A percentile compares a stretch with the other conserved stretches of the same genome.
These are phyloP conservation scores for Nannizziopsis barbatae DNA, from an alignment of 2,329 filamentous ascomycete genomes.

Conservation along the genomic window DNA sequence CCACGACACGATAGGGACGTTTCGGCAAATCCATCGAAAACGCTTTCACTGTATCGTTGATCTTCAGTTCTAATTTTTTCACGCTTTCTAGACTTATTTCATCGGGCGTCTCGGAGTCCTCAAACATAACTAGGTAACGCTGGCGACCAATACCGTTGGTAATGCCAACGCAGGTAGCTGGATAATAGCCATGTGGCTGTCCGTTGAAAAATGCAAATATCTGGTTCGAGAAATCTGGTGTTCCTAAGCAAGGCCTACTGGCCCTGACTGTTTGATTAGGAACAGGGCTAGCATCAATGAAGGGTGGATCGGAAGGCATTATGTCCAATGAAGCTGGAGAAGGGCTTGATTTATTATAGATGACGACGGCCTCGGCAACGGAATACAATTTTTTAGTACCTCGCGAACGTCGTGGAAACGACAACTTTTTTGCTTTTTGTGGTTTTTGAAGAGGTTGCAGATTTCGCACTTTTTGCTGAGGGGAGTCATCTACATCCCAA, in stretches of 20 bases:
- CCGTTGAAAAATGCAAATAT: slow-evolving; percentile 50
- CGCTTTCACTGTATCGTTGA: slow-evolving; percentile 39
- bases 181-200: slow-evolving; percentile 46
- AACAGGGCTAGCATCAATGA: background rate
- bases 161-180: slow-evolving; percentile 46
- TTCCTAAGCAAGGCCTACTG: background rate
- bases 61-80: slow-evolving; percentile 35
- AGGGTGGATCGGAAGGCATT: slow-evolving; percentile 6
- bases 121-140: slow-evolving; percentile 38
- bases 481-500: slow-evolving; percentile 30
- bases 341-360: slow-evolving; percentile 11
- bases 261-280: background rate
- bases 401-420: background rate
- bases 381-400: background rate
- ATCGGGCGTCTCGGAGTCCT: slow-evolving; percentile 31
- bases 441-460: background rate
- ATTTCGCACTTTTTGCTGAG: slow-evolving; percentile 18
- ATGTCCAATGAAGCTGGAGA: slow-evolving; percentile 8
- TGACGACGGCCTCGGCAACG: slow-evolving; percentile 10
- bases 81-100: slow-evolving; percentile 32
- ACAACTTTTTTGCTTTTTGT: background rate
- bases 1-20: slow-evolving; percentile 34
- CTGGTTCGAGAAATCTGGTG: slow-evolving; percentile 37
- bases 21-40: slow-evolving; percentile 35
- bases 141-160: slow-evolving; percentile 29